phyloP scores from a whole-genome alignment of 345 rosid species.

The Brassica rapa region DNA sequence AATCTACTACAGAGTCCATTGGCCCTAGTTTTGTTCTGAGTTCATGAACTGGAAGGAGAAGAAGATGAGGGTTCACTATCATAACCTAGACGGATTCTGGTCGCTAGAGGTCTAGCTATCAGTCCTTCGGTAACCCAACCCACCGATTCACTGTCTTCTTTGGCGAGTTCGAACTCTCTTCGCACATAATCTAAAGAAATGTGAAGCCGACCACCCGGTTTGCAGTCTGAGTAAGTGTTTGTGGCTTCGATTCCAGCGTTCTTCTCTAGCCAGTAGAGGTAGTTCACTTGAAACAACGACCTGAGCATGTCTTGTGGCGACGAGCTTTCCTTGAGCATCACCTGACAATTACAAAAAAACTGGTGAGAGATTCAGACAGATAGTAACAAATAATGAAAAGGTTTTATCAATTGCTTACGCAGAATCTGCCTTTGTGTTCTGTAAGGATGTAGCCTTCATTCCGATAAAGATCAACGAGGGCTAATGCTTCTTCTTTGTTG shows the following conservation, averaged over 20 bases:
- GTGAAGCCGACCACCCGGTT: conserved; percentile 73
- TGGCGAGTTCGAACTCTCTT: conserved; percentile 82
- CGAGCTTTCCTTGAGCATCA: conserved; percentile 77
- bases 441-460: conserved; percentile 84
- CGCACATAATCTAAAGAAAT: conserved; percentile 76
- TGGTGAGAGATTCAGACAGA: neutral
- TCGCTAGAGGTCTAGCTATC: conserved; percentile 80
- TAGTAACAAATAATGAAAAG: neutral
- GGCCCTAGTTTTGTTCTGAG: neutral
- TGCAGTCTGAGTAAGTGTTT: conserved; percentile 62
- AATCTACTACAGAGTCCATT: conserved; percentile 3
- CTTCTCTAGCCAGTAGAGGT: conserved; percentile 91
- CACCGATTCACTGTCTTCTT: conserved; percentile 61
- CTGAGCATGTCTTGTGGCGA: conserved; percentile 89
- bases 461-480: conserved; percentile 63
- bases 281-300: conserved; percentile 88
- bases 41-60: conserved; percentile 29
- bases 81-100: conserved; percentile 54
- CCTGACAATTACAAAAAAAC: conserved; percentile 49
- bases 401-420: conserved; percentile 53
- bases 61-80: conserved; percentile 14
- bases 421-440: conserved; percentile 64
- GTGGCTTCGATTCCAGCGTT: conserved; percentile 80
- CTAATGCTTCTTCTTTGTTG: conserved; percentile 72
- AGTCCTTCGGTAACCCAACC: conserved; percentile 93